Conservation (phyloP, 148 eudicot species). For the Chenopodium formosanum region DNA sequence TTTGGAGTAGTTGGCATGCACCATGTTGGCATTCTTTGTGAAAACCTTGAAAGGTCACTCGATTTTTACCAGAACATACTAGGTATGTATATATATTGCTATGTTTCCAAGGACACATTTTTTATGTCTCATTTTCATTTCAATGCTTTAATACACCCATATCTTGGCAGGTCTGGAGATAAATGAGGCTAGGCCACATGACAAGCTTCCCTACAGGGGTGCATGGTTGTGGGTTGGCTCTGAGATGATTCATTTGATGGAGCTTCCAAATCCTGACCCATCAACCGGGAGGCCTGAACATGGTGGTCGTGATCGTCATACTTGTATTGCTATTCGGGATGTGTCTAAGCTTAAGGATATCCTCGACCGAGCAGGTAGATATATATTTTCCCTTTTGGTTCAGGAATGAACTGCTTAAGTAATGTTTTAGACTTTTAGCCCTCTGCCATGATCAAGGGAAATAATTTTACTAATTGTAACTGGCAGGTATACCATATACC, state of each 20-base stretch:
- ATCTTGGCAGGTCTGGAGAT: slow-evolving; percentile 67
- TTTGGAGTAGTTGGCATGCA: slow-evolving; percentile 85
- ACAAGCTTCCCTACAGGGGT: slow-evolving; percentile 97
- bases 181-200: slow-evolving; percentile 93
- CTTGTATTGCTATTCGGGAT: slow-evolving; percentile 72
- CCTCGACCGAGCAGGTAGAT: slow-evolving; percentile 72
- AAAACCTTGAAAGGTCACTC: slow-evolving; percentile 90
- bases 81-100: slow-evolving; percentile 40
- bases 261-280: slow-evolving; percentile 98
- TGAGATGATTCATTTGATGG: slow-evolving; percentile 98
- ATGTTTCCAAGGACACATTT: background rate
- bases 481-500: slow-evolving; percentile 80
- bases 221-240: slow-evolving; percentile 99
- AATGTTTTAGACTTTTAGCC: background rate
- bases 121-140: background rate
- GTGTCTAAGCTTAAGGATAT: slow-evolving; percentile 83
- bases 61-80: slow-evolving; percentile 89
- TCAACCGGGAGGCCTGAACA: slow-evolving; percentile 89
- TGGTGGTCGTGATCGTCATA: slow-evolving; percentile 94
- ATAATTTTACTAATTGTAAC: background rate
- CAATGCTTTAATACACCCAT: background rate
- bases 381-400: background rate
- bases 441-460: background rate
- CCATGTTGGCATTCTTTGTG: slow-evolving; percentile 91
- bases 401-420: background rate